These are phyloP conservation scores for Xylaria grammica DNA, from an alignment of 495 filamentous ascomycete genomes.

Conservation along the genomic window DNA sequence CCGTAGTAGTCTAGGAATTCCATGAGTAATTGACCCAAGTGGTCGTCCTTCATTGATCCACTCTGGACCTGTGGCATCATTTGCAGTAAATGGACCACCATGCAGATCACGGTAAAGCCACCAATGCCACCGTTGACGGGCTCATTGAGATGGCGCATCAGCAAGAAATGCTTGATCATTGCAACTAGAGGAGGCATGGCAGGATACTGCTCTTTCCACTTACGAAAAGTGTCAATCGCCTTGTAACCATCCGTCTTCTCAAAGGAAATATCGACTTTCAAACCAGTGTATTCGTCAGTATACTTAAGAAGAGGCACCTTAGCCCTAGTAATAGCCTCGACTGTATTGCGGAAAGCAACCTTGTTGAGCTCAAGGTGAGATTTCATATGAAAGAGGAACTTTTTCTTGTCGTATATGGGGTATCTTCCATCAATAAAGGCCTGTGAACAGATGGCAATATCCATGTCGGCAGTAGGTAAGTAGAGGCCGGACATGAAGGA, in stretches of 20 bases:
- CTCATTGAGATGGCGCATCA: conserved; percentile 89
- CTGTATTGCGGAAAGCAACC: conserved; percentile 55
- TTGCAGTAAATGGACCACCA: conserved; percentile 86
- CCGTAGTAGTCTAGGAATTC: conserved; percentile 91
- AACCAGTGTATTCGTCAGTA: conserved; percentile 69
- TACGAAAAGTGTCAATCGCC: conserved; percentile 77
- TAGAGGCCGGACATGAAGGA: conserved; percentile 92
- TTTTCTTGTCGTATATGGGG: conserved; percentile 44
- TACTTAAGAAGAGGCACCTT: conserved; percentile 95
- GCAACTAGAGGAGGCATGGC: conserved; percentile 82
- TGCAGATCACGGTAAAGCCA: conserved; percentile 90
- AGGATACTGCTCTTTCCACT: conserved; percentile 79
- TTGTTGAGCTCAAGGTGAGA: conserved; percentile 52
- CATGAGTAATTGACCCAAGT: conserved; percentile 79
- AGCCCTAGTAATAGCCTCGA: conserved; percentile 71
- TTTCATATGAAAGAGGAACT: conserved; percentile 51
- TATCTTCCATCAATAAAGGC: conserved; percentile 51
- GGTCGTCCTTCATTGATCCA: conserved; percentile 59
- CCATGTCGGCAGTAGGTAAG: conserved; percentile 90
- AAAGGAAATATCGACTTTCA: conserved; percentile 90
- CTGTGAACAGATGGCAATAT: conserved; percentile 81
- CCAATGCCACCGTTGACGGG: conserved; percentile 90
- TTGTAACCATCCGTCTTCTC: conserved; percentile 83
- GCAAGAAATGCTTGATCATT: conserved; percentile 88
- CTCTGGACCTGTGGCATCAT: conserved; percentile 70